Conservation (phyloP, 305 asterid genomes). For the Ilex paraguariensis region DNA sequence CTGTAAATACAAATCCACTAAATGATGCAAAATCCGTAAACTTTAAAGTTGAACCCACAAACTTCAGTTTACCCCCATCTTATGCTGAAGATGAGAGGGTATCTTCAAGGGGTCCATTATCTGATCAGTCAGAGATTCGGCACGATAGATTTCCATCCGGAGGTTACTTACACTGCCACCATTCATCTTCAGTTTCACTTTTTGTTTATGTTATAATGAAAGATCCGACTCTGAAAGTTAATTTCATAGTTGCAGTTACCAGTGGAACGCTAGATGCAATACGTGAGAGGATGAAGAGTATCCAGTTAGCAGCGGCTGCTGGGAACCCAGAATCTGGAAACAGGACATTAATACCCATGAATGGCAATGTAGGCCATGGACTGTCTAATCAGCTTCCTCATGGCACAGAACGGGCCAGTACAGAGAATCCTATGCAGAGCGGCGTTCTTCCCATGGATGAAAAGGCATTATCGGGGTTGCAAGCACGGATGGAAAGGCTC, state of each 20-base stretch:
- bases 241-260: slow-evolving; percentile 50
- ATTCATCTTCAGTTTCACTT: not conserved
- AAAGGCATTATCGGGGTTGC: slow-evolving; percentile 94
- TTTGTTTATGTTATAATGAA: not conserved
- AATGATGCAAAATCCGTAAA: slow-evolving; percentile 50
- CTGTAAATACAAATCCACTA: slow-evolving; percentile 60
- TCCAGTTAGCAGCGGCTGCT: slow-evolving; percentile 68
- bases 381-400: slow-evolving; percentile 32
- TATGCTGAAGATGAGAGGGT: slow-evolving; percentile 64
- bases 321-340: slow-evolving; percentile 59
- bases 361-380: slow-evolving; percentile 41
- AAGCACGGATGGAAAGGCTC: slow-evolving; percentile 97
- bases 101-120: slow-evolving; percentile 35
- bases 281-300: slow-evolving; percentile 98
- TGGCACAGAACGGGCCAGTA: slow-evolving; percentile 35
- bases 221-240: not conserved
- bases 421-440: slow-evolving; percentile 44
- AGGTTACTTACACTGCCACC: slow-evolving; percentile 3
- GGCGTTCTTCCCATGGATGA: slow-evolving; percentile 97
- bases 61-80: slow-evolving; percentile 77
- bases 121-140: slow-evolving; percentile 45
- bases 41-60: slow-evolving; percentile 66
- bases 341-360: slow-evolving; percentile 52
- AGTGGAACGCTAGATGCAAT: slow-evolving; percentile 94
- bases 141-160: slow-evolving; percentile 35